Conservation (phyloP, 768 basidiomycete genomes). For the Phaffia tasmanica region DNA sequence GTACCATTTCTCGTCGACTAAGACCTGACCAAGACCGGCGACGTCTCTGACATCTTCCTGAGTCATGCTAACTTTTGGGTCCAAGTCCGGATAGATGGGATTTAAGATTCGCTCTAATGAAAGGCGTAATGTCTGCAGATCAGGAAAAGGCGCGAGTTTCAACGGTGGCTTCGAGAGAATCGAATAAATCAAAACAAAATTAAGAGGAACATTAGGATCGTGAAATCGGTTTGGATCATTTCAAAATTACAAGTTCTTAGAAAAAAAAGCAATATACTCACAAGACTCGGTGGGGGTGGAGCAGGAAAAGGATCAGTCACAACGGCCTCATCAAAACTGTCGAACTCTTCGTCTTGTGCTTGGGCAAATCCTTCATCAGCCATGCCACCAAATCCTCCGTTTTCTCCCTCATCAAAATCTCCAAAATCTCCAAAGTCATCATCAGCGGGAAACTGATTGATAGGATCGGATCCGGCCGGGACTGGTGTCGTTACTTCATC, state of each 20-base stretch:
- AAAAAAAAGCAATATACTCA: conserved; percentile 35
- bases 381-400: conserved; percentile 21
- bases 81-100: conserved; percentile 49
- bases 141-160: conserved; percentile 54
- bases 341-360: conserved; percentile 55
- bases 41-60: conserved; percentile 53
- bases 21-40: conserved; percentile 67
- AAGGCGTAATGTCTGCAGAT: conserved; percentile 47
- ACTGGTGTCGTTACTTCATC: background rate
- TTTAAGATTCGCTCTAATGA: conserved; percentile 57
- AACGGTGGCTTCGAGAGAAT: conserved; percentile 50
- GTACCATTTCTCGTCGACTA: conserved; percentile 66
- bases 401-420: conserved; percentile 48
- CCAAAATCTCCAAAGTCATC: conserved; percentile 41
- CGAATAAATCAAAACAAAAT: background rate
- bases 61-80: conserved; percentile 36
- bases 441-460: conserved; percentile 48
- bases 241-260: conserved; percentile 41
- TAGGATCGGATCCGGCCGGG: conserved; percentile 21
- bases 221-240: conserved; percentile 24
- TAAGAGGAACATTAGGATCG: conserved; percentile 8
- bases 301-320: conserved; percentile 37
- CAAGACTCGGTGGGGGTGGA: background rate
- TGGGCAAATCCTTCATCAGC: conserved; percentile 29
- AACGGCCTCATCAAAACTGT: conserved; percentile 28